Evolutionary conservation across 1,284 basidiomycete species (phyloP).

Genomic region (Somion occarium): DNA sequence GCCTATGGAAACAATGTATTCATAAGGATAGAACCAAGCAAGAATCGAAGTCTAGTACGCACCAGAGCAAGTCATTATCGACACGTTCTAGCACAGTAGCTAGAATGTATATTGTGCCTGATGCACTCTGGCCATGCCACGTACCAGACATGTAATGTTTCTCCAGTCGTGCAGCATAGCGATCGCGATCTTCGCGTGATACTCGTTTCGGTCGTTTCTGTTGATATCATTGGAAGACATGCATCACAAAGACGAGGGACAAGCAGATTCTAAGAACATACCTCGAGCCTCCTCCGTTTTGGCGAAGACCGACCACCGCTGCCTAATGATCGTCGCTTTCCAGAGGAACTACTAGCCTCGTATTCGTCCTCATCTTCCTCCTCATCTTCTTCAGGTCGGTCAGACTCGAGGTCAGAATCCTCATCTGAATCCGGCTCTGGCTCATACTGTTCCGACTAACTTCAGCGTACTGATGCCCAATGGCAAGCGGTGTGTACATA

Average conservation of each 20-base stretch:
- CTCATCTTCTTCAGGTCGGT: constrained; percentile 41
- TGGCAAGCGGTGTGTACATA: constrained; percentile 31
- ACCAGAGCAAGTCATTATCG: constrained; percentile 95
- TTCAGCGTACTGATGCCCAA: constrained; percentile 1
- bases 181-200: constrained; percentile 65
- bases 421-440: constrained; percentile 70
- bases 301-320: constrained; percentile 34
- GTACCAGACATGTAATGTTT: constrained; percentile 87
- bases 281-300: constrained; percentile 51
- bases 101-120: constrained; percentile 87
- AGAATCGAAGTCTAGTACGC: constrained; percentile 22
- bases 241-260: constrained; percentile 15
- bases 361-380: constrained; percentile 42
- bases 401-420: constrained; percentile 42
- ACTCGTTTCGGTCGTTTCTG: constrained; percentile 37
- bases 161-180: constrained; percentile 59
- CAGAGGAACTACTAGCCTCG: constrained; percentile 35
- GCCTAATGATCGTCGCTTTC: constrained; percentile 54
- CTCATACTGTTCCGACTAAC: constrained; percentile 54
- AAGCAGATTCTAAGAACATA: no score
- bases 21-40: not conserved
- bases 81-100: constrained; percentile 86
- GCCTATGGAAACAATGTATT: constrained; percentile 42
- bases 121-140: constrained; percentile 86
- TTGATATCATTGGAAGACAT: constrained; percentile 17